These are phyloP conservation scores for Colletotrichum brevisporum DNA, from an alignment of 2,329 filamentous ascomycete species.

Conservation along the genomic window DNA sequence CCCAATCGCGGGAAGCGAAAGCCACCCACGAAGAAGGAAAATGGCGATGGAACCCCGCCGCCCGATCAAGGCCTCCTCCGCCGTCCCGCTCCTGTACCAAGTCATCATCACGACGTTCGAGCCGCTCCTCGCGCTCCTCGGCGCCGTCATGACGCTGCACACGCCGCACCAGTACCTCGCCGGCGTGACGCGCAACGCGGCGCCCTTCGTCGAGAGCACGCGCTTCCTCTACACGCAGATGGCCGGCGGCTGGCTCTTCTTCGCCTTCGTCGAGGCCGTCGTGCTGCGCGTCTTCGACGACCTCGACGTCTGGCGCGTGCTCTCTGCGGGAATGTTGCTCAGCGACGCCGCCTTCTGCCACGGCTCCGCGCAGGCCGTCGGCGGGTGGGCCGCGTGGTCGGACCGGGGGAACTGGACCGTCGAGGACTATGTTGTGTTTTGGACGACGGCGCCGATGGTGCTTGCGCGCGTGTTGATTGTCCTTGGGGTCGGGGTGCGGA, in stretches of 20 bases:
- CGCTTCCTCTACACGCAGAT: slow-evolving; percentile 51
- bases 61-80: slow-evolving; percentile 39
- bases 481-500: slow-evolving; percentile 46
- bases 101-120: slow-evolving; percentile 52
- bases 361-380: slow-evolving; percentile 51
- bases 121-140: slow-evolving; percentile 51
- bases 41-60: slow-evolving; percentile 4
- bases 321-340: slow-evolving; percentile 54
- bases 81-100: slow-evolving; percentile 50
- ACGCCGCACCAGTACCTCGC: slow-evolving; percentile 47
- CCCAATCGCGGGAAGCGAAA: background rate
- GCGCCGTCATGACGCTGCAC: slow-evolving; percentile 49
- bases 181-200: slow-evolving; percentile 47
- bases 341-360: slow-evolving; percentile 50
- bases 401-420: slow-evolving; percentile 46
- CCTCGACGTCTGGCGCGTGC: slow-evolving; percentile 50
- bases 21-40: background rate
- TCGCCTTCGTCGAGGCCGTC: slow-evolving; percentile 55
- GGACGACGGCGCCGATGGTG: slow-evolving; percentile 47
- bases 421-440: slow-evolving; percentile 48
- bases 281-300: slow-evolving; percentile 52
- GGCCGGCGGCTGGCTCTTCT: slow-evolving; percentile 51
- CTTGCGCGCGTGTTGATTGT: slow-evolving; percentile 48
- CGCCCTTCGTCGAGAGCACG: slow-evolving; percentile 41
- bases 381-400: slow-evolving; percentile 49